These are phyloP conservation scores for Oenanthe sinensis DNA, from an alignment of 129 eudicot species.

Conservation along the genomic window DNA sequence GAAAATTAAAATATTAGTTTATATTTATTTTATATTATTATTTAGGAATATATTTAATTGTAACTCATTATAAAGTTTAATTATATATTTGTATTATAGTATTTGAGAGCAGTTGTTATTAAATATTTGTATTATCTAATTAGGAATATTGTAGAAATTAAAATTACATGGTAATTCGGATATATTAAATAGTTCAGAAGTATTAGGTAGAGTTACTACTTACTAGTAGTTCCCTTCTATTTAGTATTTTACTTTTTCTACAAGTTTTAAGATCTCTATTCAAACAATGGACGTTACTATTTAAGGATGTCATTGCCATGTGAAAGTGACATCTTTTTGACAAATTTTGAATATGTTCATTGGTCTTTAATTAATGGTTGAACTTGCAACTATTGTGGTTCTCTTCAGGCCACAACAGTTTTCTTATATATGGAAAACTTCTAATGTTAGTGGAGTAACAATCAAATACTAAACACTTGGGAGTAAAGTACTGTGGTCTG, in stretches of 20 bases:
- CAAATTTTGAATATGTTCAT: background rate
- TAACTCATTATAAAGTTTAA: too few relatives aligned
- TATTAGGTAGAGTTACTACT: too few relatives aligned
- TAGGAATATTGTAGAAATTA: background rate
- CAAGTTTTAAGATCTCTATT: too few relatives aligned
- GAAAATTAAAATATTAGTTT: too few relatives aligned
- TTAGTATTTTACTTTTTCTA: too few relatives aligned
- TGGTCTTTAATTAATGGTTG: background rate
- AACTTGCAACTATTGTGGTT: background rate
- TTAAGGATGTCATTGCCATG: background rate
- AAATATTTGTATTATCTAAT: background rate
- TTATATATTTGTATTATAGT: too few relatives aligned
- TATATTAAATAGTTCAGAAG: background rate
- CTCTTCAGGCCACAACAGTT: background rate
- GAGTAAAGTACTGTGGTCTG: background rate
- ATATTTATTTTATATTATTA: too few relatives aligned
- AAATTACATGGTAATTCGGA: too few relatives aligned
- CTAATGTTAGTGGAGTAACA: background rate
- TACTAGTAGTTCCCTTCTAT: too few relatives aligned
- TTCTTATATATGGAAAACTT: background rate
- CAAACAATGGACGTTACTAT: background rate
- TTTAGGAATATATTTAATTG: too few relatives aligned
- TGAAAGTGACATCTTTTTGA: too few relatives aligned
- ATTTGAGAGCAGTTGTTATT: background rate
- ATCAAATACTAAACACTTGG: background rate